phyloP scores from a whole-genome alignment of 2,329 filamentous ascomycete genomes.

The Stagonosporopsis vannaccii region DNA sequence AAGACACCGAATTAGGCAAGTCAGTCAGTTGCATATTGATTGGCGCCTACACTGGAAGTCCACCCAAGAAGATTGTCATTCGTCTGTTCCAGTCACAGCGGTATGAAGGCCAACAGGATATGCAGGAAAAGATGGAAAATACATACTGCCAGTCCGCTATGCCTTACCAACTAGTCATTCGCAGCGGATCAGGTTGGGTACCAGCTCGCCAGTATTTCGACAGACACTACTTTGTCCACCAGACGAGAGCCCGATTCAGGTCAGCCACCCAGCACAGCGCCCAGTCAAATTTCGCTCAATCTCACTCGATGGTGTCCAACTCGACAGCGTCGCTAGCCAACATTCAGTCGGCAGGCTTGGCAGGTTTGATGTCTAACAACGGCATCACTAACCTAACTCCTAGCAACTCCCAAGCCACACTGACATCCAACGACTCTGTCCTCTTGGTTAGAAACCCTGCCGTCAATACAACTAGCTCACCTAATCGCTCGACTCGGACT shows the following conservation, averaged over 20 bases:
- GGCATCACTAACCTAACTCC: background rate
- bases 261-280: no score
- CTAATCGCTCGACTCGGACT: background rate
- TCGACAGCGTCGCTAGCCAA: background rate
- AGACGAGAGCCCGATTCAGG: background rate
- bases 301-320: background rate
- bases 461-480: no score
- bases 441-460: background rate
- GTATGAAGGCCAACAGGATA: background rate
- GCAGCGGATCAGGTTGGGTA: slow-evolving; percentile 42
- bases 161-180: slow-evolving; percentile 37
- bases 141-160: background rate
- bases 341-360: background rate
- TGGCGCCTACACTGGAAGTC: slow-evolving; percentile 20
- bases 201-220: slow-evolving; percentile 39
- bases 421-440: background rate
- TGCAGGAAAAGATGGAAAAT: background rate
- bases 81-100: slow-evolving; percentile 36
- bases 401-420: background rate
- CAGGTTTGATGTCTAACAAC: background rate
- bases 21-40: slow-evolving; percentile 38
- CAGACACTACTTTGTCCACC: slow-evolving; percentile 32
- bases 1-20: slow-evolving; percentile 32
- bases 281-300: background rate
- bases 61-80: slow-evolving; percentile 31